Evolutionary conservation across 352 stramenopile genomes (phyloP).

Genomic region (Phytophthora rubi): DNA sequence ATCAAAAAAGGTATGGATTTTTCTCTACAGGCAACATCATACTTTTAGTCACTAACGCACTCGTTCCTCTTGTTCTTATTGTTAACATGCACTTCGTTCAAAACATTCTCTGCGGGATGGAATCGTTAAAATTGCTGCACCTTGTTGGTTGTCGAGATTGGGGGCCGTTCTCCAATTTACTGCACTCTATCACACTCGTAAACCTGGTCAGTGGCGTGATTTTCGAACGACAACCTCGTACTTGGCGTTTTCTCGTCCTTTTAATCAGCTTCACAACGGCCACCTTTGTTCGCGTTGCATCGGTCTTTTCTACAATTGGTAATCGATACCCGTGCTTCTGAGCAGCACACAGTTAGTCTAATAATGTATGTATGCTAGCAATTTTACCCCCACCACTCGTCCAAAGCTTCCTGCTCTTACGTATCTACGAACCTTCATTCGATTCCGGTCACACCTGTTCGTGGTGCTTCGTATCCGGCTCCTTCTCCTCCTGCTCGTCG

Average conservation of each 20-base stretch:
- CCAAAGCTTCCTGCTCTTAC: background rate
- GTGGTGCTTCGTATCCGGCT: slow-evolving; percentile 13
- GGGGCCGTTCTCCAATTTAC: background rate
- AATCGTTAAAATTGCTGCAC: slow-evolving; percentile 28
- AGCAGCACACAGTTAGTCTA: slow-evolving; percentile 2
- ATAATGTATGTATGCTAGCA: slow-evolving; percentile 34
- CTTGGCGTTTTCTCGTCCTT: background rate
- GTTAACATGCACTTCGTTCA: slow-evolving; percentile 28
- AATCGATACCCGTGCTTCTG: slow-evolving; percentile 80
- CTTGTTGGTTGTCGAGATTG: slow-evolving; percentile 9
- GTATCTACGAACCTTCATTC: background rate
- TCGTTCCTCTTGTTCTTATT: slow-evolving; percentile 12
- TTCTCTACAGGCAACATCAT: background rate
- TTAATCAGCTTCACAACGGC: too few species aligned
- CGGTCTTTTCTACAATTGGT: slow-evolving; percentile 68
- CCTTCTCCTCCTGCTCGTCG: slow-evolving; percentile 41
- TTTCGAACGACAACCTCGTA: background rate
- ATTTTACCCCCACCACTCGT: slow-evolving; percentile 4
- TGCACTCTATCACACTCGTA: slow-evolving; percentile 3
- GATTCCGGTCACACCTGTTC: slow-evolving; percentile 3
- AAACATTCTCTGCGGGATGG: slow-evolving; percentile 8
- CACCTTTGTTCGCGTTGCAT: slow-evolving; percentile 3
- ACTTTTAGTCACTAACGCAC: slow-evolving; percentile 8
- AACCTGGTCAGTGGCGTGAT: background rate
- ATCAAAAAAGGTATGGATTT: background rate